These are phyloP conservation scores for Dioscorea alata DNA, from an alignment of 106 monocot species.

Conservation along the genomic window DNA sequence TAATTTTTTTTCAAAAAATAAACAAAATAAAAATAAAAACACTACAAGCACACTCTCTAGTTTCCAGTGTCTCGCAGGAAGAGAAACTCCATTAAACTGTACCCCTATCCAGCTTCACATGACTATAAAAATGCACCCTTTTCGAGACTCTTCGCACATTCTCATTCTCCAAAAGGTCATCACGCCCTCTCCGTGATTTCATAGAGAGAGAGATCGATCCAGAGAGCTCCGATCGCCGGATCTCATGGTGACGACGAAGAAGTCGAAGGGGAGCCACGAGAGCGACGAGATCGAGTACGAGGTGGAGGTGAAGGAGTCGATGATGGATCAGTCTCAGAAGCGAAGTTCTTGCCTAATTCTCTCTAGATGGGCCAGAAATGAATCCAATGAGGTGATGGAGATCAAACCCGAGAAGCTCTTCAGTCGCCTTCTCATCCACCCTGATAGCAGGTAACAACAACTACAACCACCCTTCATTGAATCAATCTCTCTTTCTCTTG, in stretches of 20 bases:
- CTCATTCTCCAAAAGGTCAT: neutral
- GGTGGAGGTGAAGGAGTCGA: constrained; percentile 33
- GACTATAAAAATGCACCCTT: too few relatives aligned
- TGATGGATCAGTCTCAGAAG: constrained; percentile 21
- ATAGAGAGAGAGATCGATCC: too few relatives aligned
- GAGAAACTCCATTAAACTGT: too few relatives aligned
- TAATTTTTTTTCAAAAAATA: too few relatives aligned
- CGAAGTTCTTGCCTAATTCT: constrained; percentile 25
- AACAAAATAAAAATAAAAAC: too few relatives aligned
- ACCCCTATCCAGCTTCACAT: too few relatives aligned
- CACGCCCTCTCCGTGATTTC: too few relatives aligned
- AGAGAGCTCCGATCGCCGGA: neutral
- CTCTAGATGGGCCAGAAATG: neutral
- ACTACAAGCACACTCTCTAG: too few relatives aligned
- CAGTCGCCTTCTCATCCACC: constrained; percentile 29
- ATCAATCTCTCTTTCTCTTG: neutral
- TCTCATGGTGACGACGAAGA: neutral
- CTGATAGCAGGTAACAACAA: constrained; percentile 44
- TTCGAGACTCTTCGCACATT: too few relatives aligned
- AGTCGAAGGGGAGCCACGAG: neutral
- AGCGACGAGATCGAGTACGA: constrained; percentile 28
- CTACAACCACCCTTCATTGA: too few relatives aligned
- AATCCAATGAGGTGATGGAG: too few relatives aligned
- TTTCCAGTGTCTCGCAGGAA: too few relatives aligned
- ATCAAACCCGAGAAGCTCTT: constrained; percentile 4